Evolutionary conservation across 2,329 filamentous ascomycete genomes (phyloP).

Genomic region (Diaporthe sp.): DNA sequence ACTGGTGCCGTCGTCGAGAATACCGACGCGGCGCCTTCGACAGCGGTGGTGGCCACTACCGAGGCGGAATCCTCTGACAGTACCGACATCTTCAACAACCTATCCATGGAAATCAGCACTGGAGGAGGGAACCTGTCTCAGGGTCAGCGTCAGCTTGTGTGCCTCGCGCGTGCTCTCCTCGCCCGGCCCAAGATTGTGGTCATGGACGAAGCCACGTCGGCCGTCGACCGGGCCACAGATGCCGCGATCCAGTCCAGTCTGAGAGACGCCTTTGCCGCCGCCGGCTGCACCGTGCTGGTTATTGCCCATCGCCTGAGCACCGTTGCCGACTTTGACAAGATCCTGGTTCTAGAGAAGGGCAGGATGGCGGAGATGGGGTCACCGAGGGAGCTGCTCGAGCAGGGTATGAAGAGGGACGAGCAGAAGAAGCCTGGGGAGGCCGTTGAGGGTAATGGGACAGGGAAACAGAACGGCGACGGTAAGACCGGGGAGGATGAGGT

Average conservation of each 20-base stretch:
- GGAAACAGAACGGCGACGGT: constrained; percentile 27
- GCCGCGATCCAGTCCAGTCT: constrained; percentile 68
- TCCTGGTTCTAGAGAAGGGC: constrained; percentile 63
- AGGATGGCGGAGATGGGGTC: constrained; percentile 58
- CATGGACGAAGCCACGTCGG: constrained; percentile 58
- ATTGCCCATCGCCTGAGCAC: constrained; percentile 57
- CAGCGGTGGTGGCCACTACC: constrained; percentile 27
- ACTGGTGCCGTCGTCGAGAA: constrained; percentile 11
- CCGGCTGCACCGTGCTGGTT: constrained; percentile 65
- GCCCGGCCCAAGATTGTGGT: constrained; percentile 55
- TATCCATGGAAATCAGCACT: constrained; percentile 48
- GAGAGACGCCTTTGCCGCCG: constrained; percentile 59
- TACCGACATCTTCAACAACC: constrained; percentile 49
- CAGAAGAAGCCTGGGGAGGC: constrained; percentile 13
- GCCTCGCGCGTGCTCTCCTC: constrained; percentile 60
- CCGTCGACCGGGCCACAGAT: constrained; percentile 70
- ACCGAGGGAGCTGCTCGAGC: constrained; percentile 54
- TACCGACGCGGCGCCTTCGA: constrained; percentile 19
- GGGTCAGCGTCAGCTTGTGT: constrained; percentile 63
- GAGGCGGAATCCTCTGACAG: constrained; percentile 31
- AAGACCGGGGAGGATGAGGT: constrained; percentile 31
- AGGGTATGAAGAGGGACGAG: constrained; percentile 48
- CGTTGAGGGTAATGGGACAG: constrained; percentile 16
- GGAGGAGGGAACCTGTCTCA: constrained; percentile 55
- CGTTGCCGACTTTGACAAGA: constrained; percentile 63